Conservation (phyloP, 176 grass and related monocot species). For the Oryza rufipogon region DNA sequence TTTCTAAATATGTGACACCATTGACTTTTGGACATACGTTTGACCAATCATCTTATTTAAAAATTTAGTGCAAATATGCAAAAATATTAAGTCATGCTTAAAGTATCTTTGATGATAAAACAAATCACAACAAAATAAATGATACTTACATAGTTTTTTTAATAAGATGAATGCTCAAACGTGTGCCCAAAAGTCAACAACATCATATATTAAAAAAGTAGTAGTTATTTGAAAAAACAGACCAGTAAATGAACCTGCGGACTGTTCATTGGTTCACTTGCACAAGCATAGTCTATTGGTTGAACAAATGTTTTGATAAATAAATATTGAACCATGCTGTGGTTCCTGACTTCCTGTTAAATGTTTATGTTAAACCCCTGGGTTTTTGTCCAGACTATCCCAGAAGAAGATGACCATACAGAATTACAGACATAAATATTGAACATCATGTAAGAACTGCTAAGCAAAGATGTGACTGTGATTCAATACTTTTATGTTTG, state of each 20-base stretch:
- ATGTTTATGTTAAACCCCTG: not conserved
- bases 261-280: not conserved
- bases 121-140: no score
- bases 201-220: no score
- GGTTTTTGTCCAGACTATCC: conserved; percentile 1
- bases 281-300: not conserved
- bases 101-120: no score
- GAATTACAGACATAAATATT: conserved; percentile 2
- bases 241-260: not conserved
- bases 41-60: no score
- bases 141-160: no score
- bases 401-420: conserved; percentile 3
- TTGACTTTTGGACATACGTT: no score
- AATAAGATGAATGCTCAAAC: no score
- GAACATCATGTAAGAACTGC: conserved; percentile 12
- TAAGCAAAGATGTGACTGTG: conserved; percentile 3
- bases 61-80: no score
- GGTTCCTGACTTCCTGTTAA: conserved; percentile 1
- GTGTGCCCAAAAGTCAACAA: no score
- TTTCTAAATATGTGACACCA: no score
- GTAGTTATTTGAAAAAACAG: not conserved
- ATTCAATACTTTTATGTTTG: conserved; percentile 33
- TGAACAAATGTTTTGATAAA: not conserved
- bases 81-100: no score
- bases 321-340: not conserved